These are phyloP conservation scores for Triglochin maritima DNA, from an alignment of 106 monocot genomes.

Conservation along the genomic window DNA sequence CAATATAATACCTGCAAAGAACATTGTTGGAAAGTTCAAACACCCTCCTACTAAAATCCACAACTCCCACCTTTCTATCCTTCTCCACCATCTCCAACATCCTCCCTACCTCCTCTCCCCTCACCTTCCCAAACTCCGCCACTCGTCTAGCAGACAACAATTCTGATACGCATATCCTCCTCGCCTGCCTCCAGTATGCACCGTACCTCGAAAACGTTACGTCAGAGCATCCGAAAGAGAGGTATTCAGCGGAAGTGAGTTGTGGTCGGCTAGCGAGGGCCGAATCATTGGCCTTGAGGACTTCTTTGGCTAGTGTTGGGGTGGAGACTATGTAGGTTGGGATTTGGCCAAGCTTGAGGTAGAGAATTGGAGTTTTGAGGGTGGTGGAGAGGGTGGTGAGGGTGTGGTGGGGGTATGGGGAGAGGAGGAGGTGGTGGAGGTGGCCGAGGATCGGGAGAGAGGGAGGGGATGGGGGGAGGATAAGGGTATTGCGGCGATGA, in stretches of 20 bases:
- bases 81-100: neutral
- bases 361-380: slow-evolving; percentile 8
- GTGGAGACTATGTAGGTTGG: slow-evolving; percentile 17
- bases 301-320: slow-evolving; percentile 20
- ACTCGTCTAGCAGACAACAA: slow-evolving; percentile 12
- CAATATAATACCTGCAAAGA: neutral
- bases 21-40: slow-evolving; percentile 9
- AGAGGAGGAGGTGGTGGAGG: slow-evolving; percentile 24
- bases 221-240: slow-evolving; percentile 29
- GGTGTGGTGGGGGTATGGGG: slow-evolving; percentile 12
- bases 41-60: slow-evolving; percentile 7
- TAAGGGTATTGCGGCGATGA: neutral
- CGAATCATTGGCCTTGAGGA: slow-evolving; percentile 21
- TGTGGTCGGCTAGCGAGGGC: slow-evolving; percentile 15
- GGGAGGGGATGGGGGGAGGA: slow-evolving; percentile 25
- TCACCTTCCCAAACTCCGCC: slow-evolving; percentile 1
- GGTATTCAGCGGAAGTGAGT: slow-evolving; percentile 17
- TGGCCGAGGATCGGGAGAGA: slow-evolving; percentile 23
- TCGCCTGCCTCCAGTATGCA: slow-evolving; percentile 17
- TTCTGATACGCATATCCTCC: slow-evolving; percentile 24
- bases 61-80: neutral
- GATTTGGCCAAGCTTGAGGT: slow-evolving; percentile 24
- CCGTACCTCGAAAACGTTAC: slow-evolving; percentile 25
- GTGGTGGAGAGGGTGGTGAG: slow-evolving; percentile 7
- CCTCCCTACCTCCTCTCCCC: slow-evolving; percentile 8